Evolutionary conservation across 306 rosid genomes (phyloP), one percentile per base, ranked within the genome.

Genomic region (Pyrus pyrifolia): DNA sequence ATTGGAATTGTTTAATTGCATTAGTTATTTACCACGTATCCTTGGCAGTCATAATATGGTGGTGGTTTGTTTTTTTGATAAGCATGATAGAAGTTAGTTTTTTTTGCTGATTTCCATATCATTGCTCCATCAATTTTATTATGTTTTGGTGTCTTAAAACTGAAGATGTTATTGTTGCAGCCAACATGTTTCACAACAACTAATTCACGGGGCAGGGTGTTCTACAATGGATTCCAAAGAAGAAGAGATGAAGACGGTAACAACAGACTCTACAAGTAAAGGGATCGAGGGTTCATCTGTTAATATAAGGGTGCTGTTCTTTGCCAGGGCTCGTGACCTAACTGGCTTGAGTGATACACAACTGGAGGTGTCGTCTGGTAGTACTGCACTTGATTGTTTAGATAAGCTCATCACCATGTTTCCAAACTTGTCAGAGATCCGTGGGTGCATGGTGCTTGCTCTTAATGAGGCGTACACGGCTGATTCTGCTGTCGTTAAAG

Each of bases 251-350:
- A 61, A 44, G 60, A 27, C 45, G 51, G 73, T 30, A 83, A 76
- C 73, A 6, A 67, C 25, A 76, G 87, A 73, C 46, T 44, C 49
- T 55, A 68, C 27, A 7, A 51, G 30, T 14, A 33, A 18, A 46
- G 81, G 72, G 59, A 81, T 76, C 0, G 80, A 64, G 53, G 76
- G 45, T 66, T 66, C 83, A 3, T 23, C 49, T 79, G 86, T 92
- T 79, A 87, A 88, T 76, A 81, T 90, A 53, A 92, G 92, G 80
- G 90, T 91, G 5, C 60, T 95, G 83, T 90, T 95, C 76, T 95
- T 95, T 1, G 97, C 98, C 8, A 83, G 96, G 81, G 97, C 98
- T 27, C 91, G 97, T 6, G 98, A 89, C 75, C 82, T 92, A 45
- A 83, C 97, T 0, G 92, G 98, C 73, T 19, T 82, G 83, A 86